Evolutionary conservation across 1,284 basidiomycete genomes (phyloP).

Genomic region (Irpex rosettiformis): DNA sequence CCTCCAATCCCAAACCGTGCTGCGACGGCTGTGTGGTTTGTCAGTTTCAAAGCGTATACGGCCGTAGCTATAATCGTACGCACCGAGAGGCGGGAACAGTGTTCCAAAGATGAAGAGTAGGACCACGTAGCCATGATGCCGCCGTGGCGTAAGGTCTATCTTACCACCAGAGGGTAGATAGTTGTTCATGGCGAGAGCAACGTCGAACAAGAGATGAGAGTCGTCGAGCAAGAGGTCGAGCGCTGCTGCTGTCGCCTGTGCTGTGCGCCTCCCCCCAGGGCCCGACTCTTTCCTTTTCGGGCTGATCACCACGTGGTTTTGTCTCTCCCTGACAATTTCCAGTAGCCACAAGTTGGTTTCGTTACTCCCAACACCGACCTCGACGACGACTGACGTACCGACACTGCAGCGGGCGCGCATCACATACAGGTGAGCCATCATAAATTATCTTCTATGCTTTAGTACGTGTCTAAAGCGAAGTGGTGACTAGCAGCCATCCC

Average conservation of each 20-base stretch:
- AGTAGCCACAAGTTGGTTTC: not conserved
- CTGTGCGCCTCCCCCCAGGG: too few species aligned
- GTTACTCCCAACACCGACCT: not conserved
- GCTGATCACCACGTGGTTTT: not conserved
- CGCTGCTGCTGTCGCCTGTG: not conserved
- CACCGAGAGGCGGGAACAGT: conserved; percentile 85
- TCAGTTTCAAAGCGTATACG: not conserved
- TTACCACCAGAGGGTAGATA: conserved; percentile 35
- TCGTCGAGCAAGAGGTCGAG: not conserved
- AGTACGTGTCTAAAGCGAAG: not conserved
- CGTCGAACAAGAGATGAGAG: not conserved
- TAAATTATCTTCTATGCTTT: not conserved
- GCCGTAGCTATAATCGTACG: conserved; percentile 17
- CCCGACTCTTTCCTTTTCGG: not conserved
- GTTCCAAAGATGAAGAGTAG: conserved; percentile 82
- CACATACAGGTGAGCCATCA: not conserved
- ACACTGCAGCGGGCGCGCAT: not conserved
- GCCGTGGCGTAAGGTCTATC: conserved; percentile 63
- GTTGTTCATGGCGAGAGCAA: conserved; percentile 15
- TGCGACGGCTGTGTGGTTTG: conserved; percentile 69
- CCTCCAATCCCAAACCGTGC: conserved; percentile 90
- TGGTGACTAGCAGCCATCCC: not conserved
- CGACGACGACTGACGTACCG: not conserved
- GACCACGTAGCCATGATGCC: conserved; percentile 81
- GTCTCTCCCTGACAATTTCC: not conserved